A percentile compares a stretch with the other conserved stretches of the same genome.
phyloP scores from a whole-genome alignment of 2,329 filamentous ascomycete species.

The Ceratocystis albifundus region DNA sequence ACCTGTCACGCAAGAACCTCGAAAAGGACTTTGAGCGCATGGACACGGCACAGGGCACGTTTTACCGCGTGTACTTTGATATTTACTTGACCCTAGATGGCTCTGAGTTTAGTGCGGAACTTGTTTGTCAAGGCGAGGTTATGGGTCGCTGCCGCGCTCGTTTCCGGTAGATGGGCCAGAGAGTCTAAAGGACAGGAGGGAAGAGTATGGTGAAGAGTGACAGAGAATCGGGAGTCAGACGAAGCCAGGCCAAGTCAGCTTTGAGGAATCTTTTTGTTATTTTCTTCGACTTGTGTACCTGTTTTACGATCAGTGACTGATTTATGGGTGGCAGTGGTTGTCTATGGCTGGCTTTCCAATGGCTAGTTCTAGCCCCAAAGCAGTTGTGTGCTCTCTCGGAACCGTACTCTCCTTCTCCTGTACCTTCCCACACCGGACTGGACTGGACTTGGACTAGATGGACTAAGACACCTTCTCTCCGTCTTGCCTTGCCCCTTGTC shows the following conservation, averaged over 20 bases:
- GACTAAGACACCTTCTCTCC: too few relatives aligned
- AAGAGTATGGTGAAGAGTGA: neutral
- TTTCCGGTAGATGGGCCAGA: slow-evolving; percentile 48
- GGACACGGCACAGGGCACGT: slow-evolving; percentile 95
- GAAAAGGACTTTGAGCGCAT: slow-evolving; percentile 99
- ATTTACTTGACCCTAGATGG: slow-evolving; percentile 91
- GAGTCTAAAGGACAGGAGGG: neutral
- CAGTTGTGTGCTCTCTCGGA: neutral
- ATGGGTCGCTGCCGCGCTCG: slow-evolving; percentile 93
- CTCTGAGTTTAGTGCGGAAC: slow-evolving; percentile 92
- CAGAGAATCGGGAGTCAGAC: neutral
- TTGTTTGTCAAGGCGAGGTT: slow-evolving; percentile 98
- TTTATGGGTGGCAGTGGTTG: too few relatives aligned
- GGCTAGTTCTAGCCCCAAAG: neutral
- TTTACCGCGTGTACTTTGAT: slow-evolving; percentile 73
- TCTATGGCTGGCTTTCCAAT: neutral
- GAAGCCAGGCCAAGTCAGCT: too few relatives aligned
- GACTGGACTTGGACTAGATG: too few relatives aligned
- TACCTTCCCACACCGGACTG: too few relatives aligned
- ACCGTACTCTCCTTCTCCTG: neutral
- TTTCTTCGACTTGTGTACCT: too few relatives aligned
- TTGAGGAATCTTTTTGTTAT: too few relatives aligned
- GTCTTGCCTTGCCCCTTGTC: neutral
- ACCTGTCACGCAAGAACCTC: slow-evolving; percentile 92
- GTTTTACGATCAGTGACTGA: too few relatives aligned